Evolutionary conservation across 257 asterid species (phyloP).

Genomic region (Fraxinus excelsior): DNA sequence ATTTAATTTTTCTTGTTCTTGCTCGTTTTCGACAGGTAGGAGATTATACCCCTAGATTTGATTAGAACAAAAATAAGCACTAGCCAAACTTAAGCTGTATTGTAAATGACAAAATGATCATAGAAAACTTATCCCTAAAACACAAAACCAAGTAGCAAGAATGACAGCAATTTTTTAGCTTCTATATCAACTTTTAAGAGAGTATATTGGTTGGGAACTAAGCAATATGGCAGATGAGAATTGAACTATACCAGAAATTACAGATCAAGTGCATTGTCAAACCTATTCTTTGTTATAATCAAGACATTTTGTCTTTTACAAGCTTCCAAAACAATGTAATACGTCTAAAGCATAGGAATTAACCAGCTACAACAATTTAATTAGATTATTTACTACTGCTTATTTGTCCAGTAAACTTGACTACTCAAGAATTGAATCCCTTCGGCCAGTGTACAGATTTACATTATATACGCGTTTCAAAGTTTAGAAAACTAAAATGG

Average conservation of each 20-base stretch:
- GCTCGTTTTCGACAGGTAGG: background rate
- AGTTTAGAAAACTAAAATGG: too few relatives aligned
- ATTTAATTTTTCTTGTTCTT: background rate
- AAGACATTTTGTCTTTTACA: background rate
- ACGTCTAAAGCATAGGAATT: background rate
- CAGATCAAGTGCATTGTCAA: background rate
- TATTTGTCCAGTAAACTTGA: background rate
- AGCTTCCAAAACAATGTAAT: background rate
- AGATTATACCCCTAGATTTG: background rate
- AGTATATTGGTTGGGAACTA: background rate
- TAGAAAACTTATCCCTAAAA: background rate
- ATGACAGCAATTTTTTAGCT: background rate
- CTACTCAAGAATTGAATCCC: slow-evolving; percentile 4
- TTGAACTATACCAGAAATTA: too few relatives aligned
- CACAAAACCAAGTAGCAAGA: background rate
- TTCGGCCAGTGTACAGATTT: background rate
- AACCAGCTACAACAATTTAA: background rate
- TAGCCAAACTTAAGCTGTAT: background rate
- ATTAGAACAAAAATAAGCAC: background rate
- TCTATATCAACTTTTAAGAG: background rate
- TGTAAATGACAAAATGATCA: background rate
- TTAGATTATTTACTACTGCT: background rate
- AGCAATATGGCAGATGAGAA: background rate
- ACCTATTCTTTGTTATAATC: background rate
- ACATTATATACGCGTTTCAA: too few relatives aligned